phyloP scores from a whole-genome alignment of 2,329 filamentous ascomycete genomes.

The Colletotrichum sp. region DNA sequence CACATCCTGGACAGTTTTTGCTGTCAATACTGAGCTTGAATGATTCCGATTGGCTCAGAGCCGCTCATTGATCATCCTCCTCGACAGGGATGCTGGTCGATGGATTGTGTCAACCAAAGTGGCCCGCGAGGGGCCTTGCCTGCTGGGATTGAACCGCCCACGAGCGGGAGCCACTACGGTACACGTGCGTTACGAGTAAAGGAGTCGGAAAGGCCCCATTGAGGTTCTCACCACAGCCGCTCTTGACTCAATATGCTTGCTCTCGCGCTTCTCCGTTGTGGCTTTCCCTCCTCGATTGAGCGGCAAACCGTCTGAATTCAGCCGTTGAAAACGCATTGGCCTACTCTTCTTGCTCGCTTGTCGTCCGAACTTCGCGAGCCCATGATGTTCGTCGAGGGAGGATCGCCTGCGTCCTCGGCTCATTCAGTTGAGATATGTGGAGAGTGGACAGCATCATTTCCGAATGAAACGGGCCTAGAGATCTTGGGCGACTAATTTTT shows the following conservation, averaged over 20 bases:
- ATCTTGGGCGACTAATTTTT: background rate
- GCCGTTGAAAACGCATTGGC: background rate
- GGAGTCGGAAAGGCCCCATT: background rate
- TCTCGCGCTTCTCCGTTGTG: background rate
- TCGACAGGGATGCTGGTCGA: background rate
- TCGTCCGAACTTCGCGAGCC: background rate
- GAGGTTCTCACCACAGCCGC: background rate
- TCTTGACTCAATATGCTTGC: conserved; percentile 8
- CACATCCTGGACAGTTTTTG: background rate
- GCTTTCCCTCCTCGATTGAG: background rate
- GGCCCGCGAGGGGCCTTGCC: background rate
- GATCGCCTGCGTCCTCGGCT: background rate
- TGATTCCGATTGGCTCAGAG: conserved; percentile 13
- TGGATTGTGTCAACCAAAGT: conserved; percentile 16
- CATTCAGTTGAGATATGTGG: background rate
- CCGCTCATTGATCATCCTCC: background rate
- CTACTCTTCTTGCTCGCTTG: background rate
- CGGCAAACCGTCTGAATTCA: background rate
- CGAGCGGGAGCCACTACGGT: background rate
- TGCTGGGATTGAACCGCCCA: background rate
- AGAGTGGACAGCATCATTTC: conserved; percentile 11
- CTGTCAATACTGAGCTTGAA: background rate
- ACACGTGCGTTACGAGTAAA: conserved; percentile 18
- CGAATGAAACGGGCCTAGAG: conserved; percentile 14
- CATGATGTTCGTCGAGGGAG: background rate